Conservation (phyloP, 352 stramenopile genomes). For the Pythium periplocum region DNA sequence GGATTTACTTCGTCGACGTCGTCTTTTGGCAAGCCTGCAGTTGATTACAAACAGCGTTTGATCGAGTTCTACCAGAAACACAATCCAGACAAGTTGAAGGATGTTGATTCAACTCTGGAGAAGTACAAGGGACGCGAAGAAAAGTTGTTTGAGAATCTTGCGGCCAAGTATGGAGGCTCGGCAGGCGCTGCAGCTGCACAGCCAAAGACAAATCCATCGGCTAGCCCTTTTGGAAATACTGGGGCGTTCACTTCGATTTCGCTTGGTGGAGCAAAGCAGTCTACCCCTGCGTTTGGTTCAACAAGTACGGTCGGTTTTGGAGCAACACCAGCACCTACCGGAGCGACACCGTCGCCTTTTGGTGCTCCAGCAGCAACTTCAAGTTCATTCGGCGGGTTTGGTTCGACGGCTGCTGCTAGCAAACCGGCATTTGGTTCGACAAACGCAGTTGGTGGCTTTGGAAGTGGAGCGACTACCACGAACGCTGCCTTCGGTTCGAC, state of each 20-base stretch:
- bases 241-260: constrained; percentile 37
- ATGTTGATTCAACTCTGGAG: constrained; percentile 81
- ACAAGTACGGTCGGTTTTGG: constrained; percentile 40
- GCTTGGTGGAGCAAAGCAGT: constrained; percentile 18
- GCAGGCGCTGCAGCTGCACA: no score
- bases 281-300: constrained; percentile 26
- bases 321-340: constrained; percentile 14
- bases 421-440: constrained; percentile 15
- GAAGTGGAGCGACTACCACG: background rate
- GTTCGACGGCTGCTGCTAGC: constrained; percentile 3
- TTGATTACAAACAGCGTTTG: constrained; percentile 61
- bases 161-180: constrained; percentile 59
- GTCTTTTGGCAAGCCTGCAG: constrained; percentile 34
- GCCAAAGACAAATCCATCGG: constrained; percentile 7
- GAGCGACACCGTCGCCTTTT: constrained; percentile 37
- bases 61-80: constrained; percentile 90
- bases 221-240: constrained; percentile 65
- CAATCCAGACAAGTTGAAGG: constrained; percentile 85
- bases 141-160: constrained; percentile 69
- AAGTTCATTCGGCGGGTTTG: constrained; percentile 12
- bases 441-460: constrained; percentile 2
- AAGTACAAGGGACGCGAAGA: constrained; percentile 89
- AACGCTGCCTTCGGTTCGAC: constrained; percentile 1
- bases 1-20: constrained; percentile 14
- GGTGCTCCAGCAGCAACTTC: constrained; percentile 11